phyloP scores from a whole-genome alignment of 2,329 filamentous ascomycete genomes.

The Colletotrichum gigasporum region DNA sequence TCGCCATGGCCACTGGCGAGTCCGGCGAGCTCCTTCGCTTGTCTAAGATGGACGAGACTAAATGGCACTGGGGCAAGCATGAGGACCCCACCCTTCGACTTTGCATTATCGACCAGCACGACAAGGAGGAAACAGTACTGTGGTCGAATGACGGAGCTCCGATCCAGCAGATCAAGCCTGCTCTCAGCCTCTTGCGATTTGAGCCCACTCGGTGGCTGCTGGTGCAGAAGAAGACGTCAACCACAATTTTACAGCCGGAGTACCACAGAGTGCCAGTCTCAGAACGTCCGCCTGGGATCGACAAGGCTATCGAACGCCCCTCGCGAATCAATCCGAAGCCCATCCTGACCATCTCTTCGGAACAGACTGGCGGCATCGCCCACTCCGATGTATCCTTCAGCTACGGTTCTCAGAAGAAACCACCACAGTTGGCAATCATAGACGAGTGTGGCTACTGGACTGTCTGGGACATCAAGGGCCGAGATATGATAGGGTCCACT shows the following conservation, averaged over 20 bases:
- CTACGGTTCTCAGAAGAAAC: slow-evolving; percentile 53
- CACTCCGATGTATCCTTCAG: slow-evolving; percentile 75
- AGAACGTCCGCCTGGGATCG: slow-evolving; percentile 20
- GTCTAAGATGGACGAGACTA: slow-evolving; percentile 57
- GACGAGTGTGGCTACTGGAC: slow-evolving; percentile 74
- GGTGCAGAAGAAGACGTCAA: slow-evolving; percentile 62
- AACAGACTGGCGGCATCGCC: slow-evolving; percentile 61
- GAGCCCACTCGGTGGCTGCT: slow-evolving; percentile 60
- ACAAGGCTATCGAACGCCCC: slow-evolving; percentile 39
- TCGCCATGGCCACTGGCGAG: slow-evolving; percentile 63
- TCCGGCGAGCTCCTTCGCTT: slow-evolving; percentile 68
- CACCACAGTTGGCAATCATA: slow-evolving; percentile 72
- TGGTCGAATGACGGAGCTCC: slow-evolving; percentile 64
- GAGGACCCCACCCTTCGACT: slow-evolving; percentile 57
- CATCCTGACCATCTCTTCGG: slow-evolving; percentile 60
- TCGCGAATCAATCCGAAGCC: slow-evolving; percentile 66
- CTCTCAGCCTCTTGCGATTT: slow-evolving; percentile 46
- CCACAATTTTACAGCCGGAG: slow-evolving; percentile 61
- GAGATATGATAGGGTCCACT: slow-evolving; percentile 43
- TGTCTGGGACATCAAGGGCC: slow-evolving; percentile 68
- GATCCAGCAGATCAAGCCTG: slow-evolving; percentile 62
- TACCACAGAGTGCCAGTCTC: slow-evolving; percentile 50
- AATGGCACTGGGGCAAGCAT: slow-evolving; percentile 63
- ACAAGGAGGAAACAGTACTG: slow-evolving; percentile 56
- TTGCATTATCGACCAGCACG: slow-evolving; percentile 50